Percentiles rank a stretch among this genome's conserved stretches.
Evolutionary conservation across 768 basidiomycete species (phyloP).

Genomic region (Thelephora aurantiotincta): DNA sequence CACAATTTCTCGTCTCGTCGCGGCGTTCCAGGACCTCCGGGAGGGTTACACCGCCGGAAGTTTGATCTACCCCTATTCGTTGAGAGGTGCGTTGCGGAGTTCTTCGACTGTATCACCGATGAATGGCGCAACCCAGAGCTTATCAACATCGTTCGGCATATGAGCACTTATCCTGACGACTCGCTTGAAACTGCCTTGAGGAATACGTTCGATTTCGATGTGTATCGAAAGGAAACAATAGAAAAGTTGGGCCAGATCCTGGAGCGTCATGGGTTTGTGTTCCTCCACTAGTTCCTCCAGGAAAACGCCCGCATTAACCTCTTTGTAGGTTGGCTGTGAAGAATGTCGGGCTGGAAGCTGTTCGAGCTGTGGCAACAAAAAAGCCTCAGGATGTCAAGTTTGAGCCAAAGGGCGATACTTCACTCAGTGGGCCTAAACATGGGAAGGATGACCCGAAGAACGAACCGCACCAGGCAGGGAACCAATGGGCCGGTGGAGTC

Average conservation of each 20-base stretch:
- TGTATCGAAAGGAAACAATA: conserved; percentile 51
- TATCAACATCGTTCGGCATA: conserved; percentile 50
- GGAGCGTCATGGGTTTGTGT: conserved; percentile 40
- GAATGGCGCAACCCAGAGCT: conserved; percentile 27
- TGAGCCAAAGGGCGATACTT: conserved; percentile 34
- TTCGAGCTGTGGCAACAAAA: conserved; percentile 37
- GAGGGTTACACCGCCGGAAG: conserved; percentile 41
- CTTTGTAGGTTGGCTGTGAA: conserved; percentile 32
- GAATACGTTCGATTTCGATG: conserved; percentile 59
- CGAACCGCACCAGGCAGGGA: conserved; percentile 42
- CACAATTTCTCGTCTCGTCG: conserved; percentile 39
- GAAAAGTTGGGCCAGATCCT: conserved; percentile 45
- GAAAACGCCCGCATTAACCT: background rate
- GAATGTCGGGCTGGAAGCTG: conserved; percentile 40
- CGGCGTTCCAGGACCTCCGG: conserved; percentile 50
- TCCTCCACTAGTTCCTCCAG: background rate
- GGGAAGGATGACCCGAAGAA: conserved; percentile 46
- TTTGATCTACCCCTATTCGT: conserved; percentile 53
- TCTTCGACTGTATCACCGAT: background rate
- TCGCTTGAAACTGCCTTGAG: conserved; percentile 42
- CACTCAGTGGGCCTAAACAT: conserved; percentile 40
- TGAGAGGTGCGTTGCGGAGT: conserved; percentile 31
- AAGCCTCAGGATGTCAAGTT: conserved; percentile 39
- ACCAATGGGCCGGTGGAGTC: conserved; percentile 55
- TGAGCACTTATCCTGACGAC: conserved; percentile 46